These are phyloP conservation scores for Tolypocladium sp. DNA, from an alignment of 2,329 filamentous ascomycete species.

Conservation along the genomic window DNA sequence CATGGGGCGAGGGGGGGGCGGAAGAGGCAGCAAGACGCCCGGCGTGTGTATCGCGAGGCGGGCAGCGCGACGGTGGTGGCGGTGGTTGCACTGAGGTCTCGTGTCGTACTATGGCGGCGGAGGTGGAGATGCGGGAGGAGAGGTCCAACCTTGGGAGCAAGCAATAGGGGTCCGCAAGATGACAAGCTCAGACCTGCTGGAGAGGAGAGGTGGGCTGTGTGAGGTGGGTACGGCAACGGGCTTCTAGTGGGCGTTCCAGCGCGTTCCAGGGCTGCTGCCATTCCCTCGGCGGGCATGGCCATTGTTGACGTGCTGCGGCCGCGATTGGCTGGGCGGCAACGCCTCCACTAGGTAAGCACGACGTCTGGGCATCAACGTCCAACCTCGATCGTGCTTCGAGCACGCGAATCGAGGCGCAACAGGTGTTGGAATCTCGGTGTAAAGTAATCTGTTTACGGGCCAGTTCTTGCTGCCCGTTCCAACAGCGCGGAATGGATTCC, in stretches of 20 bases:
- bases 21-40: neutral
- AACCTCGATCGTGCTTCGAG: neutral
- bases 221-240: neutral
- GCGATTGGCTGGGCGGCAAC: no score
- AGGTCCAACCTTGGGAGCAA: neutral
- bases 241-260: neutral
- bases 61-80: neutral
- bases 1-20: constrained; percentile 6
- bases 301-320: no score
- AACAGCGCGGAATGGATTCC: neutral
- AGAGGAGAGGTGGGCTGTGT: no score
- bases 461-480: neutral
- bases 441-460: no score
- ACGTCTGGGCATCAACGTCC: neutral
- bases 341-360: neutral
- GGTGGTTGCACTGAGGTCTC: neutral
- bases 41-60: neutral
- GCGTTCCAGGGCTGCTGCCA: neutral
- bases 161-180: neutral
- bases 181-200: neutral
- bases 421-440: no score
- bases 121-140: neutral
- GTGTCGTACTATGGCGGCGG: neutral
- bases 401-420: no score
- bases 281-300: neutral